Base-by-base conservation (phyloP, 331 rosid genomes). In the Saraca asoca region DNA sequence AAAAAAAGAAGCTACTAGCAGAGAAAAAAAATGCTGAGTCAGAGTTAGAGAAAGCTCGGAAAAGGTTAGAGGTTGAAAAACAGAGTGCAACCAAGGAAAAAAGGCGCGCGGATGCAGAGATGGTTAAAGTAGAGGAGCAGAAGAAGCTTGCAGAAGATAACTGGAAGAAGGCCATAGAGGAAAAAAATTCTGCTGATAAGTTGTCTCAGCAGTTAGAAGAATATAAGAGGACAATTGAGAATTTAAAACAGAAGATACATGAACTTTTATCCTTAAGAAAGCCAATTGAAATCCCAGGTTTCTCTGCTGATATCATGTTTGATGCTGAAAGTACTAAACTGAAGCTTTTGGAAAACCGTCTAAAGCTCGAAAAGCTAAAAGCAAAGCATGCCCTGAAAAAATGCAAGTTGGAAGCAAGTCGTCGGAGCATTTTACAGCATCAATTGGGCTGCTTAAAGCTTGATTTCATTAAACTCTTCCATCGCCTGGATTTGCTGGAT, bases 351-450 rank as follows among this genome's bases (percentile, higher is more conserved):
- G 85, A 87, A 74, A 85, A 69, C 62, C 61, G 80, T 43, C 78
- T 85, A 11, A 83, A 77, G 82, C 65, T 89, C 55, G 91, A 87
- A 84, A 89, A 87, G 75, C 68, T 70, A 76, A 81, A 75, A 56
- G 69, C 64, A 49, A 84, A 89, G 55, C 80, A 74, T 58, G 80
- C 89, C 37, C 82, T 51, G 73, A 71, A 79, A 78, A 86, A 83
- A 44, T 76, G 61, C 24, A 71, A 82, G 77, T 72, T 82, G 63
- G 98, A 92, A 84, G 85, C 79, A 65, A 78, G 77, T 67, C 85
- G 60, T 13, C 62, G 58, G 44, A 29, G 72, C 42, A 58, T 76
- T 41, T 71, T 92, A 44, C 80, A 51, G 44, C 93, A 70, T 2
- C 85, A 89, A 77, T 49, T 89, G 54, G 84, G 81, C 62, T 74